A percentile compares a stretch with the other conserved stretches of the same genome.
Conservation (phyloP, 202 grass and related monocot genomes). For the Dendrocalamus latiflorus region DNA sequence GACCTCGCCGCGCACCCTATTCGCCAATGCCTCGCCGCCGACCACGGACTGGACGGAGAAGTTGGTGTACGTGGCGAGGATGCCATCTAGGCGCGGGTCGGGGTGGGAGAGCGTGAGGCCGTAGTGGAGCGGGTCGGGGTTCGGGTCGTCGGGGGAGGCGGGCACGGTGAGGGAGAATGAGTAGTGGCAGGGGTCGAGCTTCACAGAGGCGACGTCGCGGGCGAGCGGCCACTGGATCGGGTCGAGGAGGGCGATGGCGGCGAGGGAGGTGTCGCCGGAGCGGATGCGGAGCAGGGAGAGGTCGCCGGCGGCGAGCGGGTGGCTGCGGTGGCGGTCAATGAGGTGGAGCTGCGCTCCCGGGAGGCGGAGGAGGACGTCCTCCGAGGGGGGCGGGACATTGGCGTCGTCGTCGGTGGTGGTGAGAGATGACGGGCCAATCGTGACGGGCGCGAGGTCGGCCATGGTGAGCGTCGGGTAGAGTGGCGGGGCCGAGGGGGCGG, state of each 20-base stretch:
- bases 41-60: conserved; percentile 64
- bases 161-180: conserved; percentile 78
- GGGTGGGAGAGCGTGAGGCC: not conserved
- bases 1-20: conserved; percentile 39
- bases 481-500: conserved; percentile 50
- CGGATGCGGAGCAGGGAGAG: conserved; percentile 55
- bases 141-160: conserved; percentile 27
- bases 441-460: conserved; percentile 49
- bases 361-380: conserved; percentile 54
- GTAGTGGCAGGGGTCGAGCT: conserved; percentile 80
- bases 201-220: conserved; percentile 65
- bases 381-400: conserved; percentile 2
- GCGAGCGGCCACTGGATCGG: conserved; percentile 72
- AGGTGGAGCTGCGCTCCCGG: conserved; percentile 64
- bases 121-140: no score
- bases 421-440: conserved; percentile 40
- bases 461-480: conserved; percentile 64
- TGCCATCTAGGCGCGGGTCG: conserved; percentile 49
- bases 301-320: conserved; percentile 63
- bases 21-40: conserved; percentile 27
- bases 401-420: not conserved
- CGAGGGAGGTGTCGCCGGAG: conserved; percentile 55
- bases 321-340: conserved; percentile 58
- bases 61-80: conserved; percentile 47
- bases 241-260: conserved; percentile 47